Evolutionary conservation across 176 grass and related monocot species (phyloP).

Genomic region (Musa troglodytarum): DNA sequence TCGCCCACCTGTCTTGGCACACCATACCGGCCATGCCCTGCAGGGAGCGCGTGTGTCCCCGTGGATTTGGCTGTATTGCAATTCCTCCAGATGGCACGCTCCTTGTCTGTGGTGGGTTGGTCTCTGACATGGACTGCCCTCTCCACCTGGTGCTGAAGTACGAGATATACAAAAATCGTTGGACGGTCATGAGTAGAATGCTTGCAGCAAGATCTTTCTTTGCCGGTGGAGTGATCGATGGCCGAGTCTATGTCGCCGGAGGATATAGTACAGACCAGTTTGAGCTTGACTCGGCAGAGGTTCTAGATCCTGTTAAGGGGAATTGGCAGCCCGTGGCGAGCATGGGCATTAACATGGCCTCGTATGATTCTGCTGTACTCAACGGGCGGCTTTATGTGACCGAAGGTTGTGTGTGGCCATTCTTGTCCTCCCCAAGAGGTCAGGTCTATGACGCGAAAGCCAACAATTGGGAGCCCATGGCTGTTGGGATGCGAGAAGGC

Average conservation of each 20-base stretch:
- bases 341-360: constrained; percentile 78
- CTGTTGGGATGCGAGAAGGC: constrained; percentile 79
- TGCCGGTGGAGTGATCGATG: constrained; percentile 64
- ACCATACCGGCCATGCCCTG: constrained; percentile 87
- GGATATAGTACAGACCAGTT: constrained; percentile 80
- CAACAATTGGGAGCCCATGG: constrained; percentile 60
- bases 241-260: constrained; percentile 66
- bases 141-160: constrained; percentile 81
- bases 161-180: constrained; percentile 53
- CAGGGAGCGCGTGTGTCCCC: constrained; percentile 58
- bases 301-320: constrained; percentile 49
- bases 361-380: constrained; percentile 74
- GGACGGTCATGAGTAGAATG: constrained; percentile 67
- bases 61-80: constrained; percentile 78
- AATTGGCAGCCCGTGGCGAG: constrained; percentile 44
- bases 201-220: constrained; percentile 76
- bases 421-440: constrained; percentile 73
- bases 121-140: constrained; percentile 95
- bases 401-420: constrained; percentile 81
- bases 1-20: constrained; percentile 60
- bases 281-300: constrained; percentile 69
- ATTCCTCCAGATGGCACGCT: constrained; percentile 45
- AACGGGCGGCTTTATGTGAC: constrained; percentile 52
- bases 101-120: constrained; percentile 74
- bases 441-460: constrained; percentile 61